Conservation (phyloP, 257 asterid genomes). For the Dorcoceras hygrometricum region DNA sequence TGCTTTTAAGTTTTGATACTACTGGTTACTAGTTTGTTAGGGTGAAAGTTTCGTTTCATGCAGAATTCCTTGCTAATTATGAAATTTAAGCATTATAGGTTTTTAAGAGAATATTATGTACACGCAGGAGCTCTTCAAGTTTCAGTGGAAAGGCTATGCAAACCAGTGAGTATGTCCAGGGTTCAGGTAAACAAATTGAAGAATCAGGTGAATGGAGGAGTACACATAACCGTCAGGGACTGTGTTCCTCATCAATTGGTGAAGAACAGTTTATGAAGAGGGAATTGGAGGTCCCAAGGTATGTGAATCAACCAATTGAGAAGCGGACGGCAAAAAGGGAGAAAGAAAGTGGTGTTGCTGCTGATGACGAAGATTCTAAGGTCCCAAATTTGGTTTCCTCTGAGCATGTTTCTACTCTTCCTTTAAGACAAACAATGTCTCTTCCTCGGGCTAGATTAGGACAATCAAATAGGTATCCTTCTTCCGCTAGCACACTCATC, state of each 20-base stretch:
- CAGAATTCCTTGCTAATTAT: neutral
- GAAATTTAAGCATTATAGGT: conserved; percentile 1
- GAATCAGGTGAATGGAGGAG: conserved; percentile 58
- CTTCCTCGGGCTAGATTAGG: conserved; percentile 34
- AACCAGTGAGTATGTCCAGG: conserved; percentile 26
- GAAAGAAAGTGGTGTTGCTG: conserved; percentile 33
- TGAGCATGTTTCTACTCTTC: conserved; percentile 29
- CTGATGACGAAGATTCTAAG: conserved; percentile 19
- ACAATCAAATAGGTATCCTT: conserved; percentile 31
- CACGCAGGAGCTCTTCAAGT: conserved; percentile 44
- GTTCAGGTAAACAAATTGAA: conserved; percentile 29
- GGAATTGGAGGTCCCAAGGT: conserved; percentile 26
- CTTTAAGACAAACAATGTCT: conserved; percentile 37
- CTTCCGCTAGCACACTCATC: conserved; percentile 31
- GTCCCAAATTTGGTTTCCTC: conserved; percentile 35
- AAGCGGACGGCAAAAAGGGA: conserved; percentile 36
- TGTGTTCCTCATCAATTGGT: conserved; percentile 28
- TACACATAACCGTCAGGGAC: conserved; percentile 40
- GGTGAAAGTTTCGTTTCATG: neutral
- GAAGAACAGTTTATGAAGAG: conserved; percentile 24
- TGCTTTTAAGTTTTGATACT: conserved; percentile 16
- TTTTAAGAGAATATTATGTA: conserved; percentile 12
- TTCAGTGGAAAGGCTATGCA: conserved; percentile 37
- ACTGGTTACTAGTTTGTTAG: neutral
- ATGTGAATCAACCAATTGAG: conserved; percentile 32